Evolutionary conservation across 1,139 yeast genomes (phyloP).

Genomic region (Scheffersomyces segobiensis): DNA sequence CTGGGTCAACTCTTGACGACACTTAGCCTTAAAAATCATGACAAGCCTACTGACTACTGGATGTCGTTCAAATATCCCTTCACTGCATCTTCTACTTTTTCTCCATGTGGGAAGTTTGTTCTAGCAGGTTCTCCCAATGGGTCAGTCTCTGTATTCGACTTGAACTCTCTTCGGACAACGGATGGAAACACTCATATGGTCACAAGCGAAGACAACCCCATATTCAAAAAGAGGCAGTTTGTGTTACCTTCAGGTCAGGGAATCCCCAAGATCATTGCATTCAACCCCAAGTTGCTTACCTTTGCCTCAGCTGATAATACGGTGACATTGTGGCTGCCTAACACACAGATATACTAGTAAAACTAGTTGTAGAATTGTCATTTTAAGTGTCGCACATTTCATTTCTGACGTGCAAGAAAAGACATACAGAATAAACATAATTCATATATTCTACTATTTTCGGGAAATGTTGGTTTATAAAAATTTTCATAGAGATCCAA

Average conservation of each 20-base stretch:
- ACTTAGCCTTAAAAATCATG: conserved; percentile 28
- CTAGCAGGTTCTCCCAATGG: conserved; percentile 56
- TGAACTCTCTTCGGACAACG: conserved; percentile 36
- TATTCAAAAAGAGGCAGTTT: conserved; percentile 23
- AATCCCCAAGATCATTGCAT: conserved; percentile 63
- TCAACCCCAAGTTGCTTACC: conserved; percentile 76
- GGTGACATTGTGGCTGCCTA: conserved; percentile 44
- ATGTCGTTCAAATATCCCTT: conserved; percentile 46
- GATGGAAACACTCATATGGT: conserved; percentile 21
- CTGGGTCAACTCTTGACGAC: conserved; percentile 59
- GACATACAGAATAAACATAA: background rate
- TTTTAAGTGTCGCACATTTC: background rate
- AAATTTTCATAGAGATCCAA: background rate
- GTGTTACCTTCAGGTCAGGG: conserved; percentile 29
- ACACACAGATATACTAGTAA: background rate
- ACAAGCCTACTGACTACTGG: conserved; percentile 22
- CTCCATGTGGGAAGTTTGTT: conserved; percentile 81
- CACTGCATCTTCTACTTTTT: conserved; percentile 64
- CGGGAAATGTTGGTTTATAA: conserved; percentile 1
- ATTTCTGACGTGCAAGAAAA: background rate
- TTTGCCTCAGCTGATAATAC: conserved; percentile 79
- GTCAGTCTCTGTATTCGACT: conserved; percentile 64
- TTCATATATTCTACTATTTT: background rate
- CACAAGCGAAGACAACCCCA: conserved; percentile 19
- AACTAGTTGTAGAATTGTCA: background rate